A percentile compares a stretch with the other conserved stretches of the same genome.
phyloP scores from a whole-genome alignment of 2,329 filamentous ascomycete genomes.

The Ramularia endophylla region DNA sequence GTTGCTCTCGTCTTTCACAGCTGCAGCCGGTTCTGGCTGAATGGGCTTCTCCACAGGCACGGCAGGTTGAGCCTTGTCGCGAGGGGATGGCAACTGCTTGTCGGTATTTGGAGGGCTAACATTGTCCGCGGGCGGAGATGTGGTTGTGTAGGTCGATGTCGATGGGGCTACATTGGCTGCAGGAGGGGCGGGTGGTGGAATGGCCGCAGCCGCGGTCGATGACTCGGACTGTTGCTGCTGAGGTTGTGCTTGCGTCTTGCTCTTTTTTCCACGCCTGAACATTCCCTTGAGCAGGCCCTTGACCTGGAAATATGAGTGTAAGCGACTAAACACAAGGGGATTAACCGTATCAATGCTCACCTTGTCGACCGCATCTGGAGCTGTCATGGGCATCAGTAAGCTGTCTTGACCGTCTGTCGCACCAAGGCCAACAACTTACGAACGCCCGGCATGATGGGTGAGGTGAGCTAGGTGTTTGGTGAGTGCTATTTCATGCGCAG shows the following conservation, averaged over 20 bases:
- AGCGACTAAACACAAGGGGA: too few relatives aligned
- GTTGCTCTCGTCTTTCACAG: conserved; percentile 1
- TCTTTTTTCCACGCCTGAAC: conserved; percentile 18
- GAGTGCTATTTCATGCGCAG: too few relatives aligned
- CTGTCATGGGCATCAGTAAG: conserved; percentile 9
- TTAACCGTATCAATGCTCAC: conserved; percentile 4
- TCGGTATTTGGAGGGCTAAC: conserved; percentile 14
- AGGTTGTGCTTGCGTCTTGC: conserved; percentile 15
- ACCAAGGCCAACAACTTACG: too few relatives aligned
- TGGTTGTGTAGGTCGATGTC: conserved; percentile 1
- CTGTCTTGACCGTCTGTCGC: background rate
- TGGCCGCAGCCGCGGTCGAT: background rate
- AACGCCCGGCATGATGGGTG: too few relatives aligned
- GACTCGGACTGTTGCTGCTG: conserved; percentile 7
- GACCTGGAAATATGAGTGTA: background rate
- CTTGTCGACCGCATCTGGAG: conserved; percentile 21
- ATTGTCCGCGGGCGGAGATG: background rate
- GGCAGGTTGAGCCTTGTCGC: conserved; percentile 1
- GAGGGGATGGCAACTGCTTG: conserved; percentile 16
- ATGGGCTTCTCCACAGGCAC: background rate
- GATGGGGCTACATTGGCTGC: conserved; percentile 1
- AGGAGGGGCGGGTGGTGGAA: background rate
- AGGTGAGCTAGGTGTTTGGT: too few relatives aligned
- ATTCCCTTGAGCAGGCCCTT: conserved; percentile 19
- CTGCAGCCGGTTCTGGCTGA: conserved; percentile 3